phyloP scores from a whole-genome alignment of 225 moss, liverwort and hornwort genomes.

The Neckera pumila region DNA sequence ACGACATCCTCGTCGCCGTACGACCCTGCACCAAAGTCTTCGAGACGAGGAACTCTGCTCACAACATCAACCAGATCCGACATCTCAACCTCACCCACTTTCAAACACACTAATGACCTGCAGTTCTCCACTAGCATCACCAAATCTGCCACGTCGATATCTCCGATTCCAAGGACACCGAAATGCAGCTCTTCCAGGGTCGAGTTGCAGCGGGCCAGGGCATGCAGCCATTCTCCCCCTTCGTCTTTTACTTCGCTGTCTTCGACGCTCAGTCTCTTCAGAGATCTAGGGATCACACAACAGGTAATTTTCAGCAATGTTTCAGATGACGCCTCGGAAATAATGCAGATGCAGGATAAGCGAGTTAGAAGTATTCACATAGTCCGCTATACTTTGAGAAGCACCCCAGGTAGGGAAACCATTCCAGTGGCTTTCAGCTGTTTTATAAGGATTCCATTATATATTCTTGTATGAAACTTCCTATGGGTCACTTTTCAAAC shows the following conservation, averaged over 20 bases:
- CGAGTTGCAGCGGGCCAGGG: conserved; percentile 39
- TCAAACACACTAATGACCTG: conserved; percentile 55
- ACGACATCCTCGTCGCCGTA: conserved; percentile 12
- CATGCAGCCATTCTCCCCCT: conserved; percentile 54
- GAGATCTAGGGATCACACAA: conserved; percentile 18
- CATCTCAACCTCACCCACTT: conserved; percentile 68
- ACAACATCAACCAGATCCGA: conserved; percentile 42
- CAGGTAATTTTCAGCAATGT: neutral
- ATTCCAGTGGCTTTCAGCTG: neutral
- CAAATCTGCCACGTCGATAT: conserved; percentile 43
- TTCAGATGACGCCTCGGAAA: neutral
- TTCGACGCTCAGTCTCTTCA: conserved; percentile 62
- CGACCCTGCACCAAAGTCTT: conserved; percentile 64
- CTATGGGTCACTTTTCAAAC: neutral
- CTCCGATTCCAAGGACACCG: conserved; percentile 27
- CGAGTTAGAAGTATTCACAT: neutral
- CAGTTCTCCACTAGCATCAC: conserved; percentile 57
- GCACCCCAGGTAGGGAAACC: neutral
- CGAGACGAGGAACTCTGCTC: conserved; percentile 17
- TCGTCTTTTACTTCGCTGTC: conserved; percentile 38
- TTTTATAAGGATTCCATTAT: neutral
- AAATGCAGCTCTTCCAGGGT: conserved; percentile 65
- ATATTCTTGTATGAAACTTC: neutral
- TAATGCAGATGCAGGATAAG: neutral
- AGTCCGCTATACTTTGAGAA: neutral